Base-by-base conservation (phyloP, 345 rosid species). In the Zanthoxylum bungeanum region DNA sequence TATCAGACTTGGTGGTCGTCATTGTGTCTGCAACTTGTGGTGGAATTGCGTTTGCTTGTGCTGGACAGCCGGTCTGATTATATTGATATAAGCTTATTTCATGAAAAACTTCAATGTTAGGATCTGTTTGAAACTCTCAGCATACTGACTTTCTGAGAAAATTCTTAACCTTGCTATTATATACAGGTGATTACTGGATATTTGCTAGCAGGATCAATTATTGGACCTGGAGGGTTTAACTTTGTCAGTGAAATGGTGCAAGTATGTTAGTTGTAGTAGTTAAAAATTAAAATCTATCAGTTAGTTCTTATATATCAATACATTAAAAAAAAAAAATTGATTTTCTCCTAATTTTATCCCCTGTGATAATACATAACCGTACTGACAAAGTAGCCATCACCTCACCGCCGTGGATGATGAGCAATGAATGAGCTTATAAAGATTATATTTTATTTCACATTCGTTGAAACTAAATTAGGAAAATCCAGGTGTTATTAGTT, bases 241-340 rank as follows among this genome's bases (percentile, higher is more conserved):
- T 90, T 93, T 87, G 93, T 93, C 44, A 92, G 92, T 81, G 97
- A 91, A 84, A 86, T 93, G 97, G 98, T 91, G 79, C 98, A 93
- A 82, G 98, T 91, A 88, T 80, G 90, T 81, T 77, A 68, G 75
- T 61, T 73, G 53, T 66, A 46, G 22, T 53, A 8, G 51, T 49
- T 37, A 70, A 47, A 24, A 8, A 36, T 49, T 37, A 70, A 47
- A 24, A 10, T 12, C 22, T 53, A 36, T 21, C 60, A 58, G 53
- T 63, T 56, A 63, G 66, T 67, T 65, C 62, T 28, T 49, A 39
- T 72, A 57, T 17, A 57, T 16, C 42, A 49, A 1, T 30, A 28
- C 76, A 58, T 44, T 5, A 27, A 19, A 58, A 11, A 6, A 11
- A 6, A 34, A 19, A 51, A 60, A 66, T 12, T 2, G 28, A 47